Evolutionary conservation across 1,139 yeast genomes (phyloP), one percentile per base, ranked within the genome.

Genomic region (Taphrina communis): DNA sequence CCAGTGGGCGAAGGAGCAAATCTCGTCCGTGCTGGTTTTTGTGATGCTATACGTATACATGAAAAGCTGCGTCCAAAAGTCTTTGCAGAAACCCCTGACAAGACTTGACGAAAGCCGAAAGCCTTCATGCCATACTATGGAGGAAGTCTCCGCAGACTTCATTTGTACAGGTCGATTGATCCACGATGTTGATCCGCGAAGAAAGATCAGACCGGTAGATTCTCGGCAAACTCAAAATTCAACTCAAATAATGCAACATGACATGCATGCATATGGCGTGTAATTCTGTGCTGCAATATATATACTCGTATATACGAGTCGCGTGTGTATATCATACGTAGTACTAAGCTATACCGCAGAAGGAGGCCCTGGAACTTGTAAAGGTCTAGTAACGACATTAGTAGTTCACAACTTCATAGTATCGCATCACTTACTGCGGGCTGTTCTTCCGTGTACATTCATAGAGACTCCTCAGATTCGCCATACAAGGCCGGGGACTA

Each of bases 1-100:
- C 99, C 99, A 0, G 99, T 94, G 0, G 99, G 99, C 1, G 98
- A 93, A 0, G 99, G 99, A 0, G 99, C 99, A 79, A 94, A 94
- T 73, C 99, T 80, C 1, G 98, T 91, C 72, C 97, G 79, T 0
- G 88, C 97, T 0, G 97, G 96, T 0, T 21, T 50, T 36, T 25
- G 53, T 6, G 1, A 11, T 8, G 36, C 35, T 11, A 21, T n/a
- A 14, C 8, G n/a, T 6, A 11, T 35, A 21, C 36, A 50, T 25
- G 53, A 50, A 11, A 50, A 50, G 6, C 5, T 21, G 11, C 53
- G 53, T 9, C 36, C 8, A 21, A 31, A 21, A 25, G n/a, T 50
- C 31, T 8, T 11, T 21, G n/a, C n/a, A 3, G 6, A 6, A 8
- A 4, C 11, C 2, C 19, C 11, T 7, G n/a, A 6, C 36, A 50